phyloP scores from a whole-genome alignment of 257 asterid genomes.

The Solanum piurae region DNA sequence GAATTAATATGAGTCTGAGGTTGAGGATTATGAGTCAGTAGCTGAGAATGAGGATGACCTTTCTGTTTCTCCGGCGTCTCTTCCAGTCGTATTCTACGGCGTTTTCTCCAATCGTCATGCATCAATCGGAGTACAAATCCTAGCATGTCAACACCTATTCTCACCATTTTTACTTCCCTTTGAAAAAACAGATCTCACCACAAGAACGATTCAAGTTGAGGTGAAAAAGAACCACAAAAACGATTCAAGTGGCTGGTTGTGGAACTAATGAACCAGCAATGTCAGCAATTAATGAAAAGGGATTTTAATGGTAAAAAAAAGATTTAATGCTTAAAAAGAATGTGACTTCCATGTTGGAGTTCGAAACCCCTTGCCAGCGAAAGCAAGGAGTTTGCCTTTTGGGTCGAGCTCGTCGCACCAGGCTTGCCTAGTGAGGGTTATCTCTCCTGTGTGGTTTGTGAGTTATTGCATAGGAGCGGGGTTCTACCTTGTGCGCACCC shows the following conservation, averaged over 20 bases:
- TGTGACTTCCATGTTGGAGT: not conserved
- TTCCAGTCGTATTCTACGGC: not conserved
- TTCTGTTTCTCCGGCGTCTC: not conserved
- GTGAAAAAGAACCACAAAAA: not conserved
- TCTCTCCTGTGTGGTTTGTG: not conserved
- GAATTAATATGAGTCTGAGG: not conserved
- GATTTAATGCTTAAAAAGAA: not conserved
- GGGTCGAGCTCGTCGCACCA: not conserved
- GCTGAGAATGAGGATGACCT: not conserved
- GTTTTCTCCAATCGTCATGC: not conserved
- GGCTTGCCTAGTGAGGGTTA: not conserved
- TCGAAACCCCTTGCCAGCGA: not conserved
- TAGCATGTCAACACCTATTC: not conserved
- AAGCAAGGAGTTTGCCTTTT: not conserved
- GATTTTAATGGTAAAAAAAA: not conserved
- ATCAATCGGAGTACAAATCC: not conserved
- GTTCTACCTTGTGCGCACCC: not conserved
- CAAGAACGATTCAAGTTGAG: not conserved
- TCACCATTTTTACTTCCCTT: not conserved
- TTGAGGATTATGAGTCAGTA: not conserved
- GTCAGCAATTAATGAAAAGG: not conserved
- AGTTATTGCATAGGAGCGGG: not conserved
- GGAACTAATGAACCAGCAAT: not conserved
- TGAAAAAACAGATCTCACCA: not conserved
- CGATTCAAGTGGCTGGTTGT: not conserved